A percentile compares a stretch with the other conserved stretches of the same genome.
Conservation (phyloP, 805 yeast species). For the Candida nonsorbophila region DNA sequence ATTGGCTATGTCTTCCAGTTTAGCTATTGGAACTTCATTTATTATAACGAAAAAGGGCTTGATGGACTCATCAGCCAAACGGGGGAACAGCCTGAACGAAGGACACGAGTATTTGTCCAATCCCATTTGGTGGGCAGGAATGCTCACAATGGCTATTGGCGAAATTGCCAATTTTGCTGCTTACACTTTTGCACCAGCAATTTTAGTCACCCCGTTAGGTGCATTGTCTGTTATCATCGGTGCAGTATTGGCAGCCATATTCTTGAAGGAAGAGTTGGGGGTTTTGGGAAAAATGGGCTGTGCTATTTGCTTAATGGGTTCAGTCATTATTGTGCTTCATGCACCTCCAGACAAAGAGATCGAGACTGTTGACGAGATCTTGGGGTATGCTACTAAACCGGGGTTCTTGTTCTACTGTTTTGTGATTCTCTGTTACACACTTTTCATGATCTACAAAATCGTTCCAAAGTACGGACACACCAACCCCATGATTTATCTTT, state of each 20-base stretch:
- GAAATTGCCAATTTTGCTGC: conserved; percentile 93
- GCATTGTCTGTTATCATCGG: conserved; percentile 89
- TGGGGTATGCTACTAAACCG: conserved; percentile 74
- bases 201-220: conserved; percentile 86
- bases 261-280: conserved; percentile 82
- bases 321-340: conserved; percentile 81
- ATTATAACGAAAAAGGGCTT: conserved; percentile 87
- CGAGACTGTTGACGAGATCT: conserved; percentile 81
- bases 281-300: conserved; percentile 88
- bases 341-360: conserved; percentile 95
- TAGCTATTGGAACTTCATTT: conserved; percentile 88
- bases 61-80: conserved; percentile 57
- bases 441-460: conserved; percentile 75
- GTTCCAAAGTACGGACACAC: conserved; percentile 76
- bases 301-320: conserved; percentile 83
- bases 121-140: conserved; percentile 95
- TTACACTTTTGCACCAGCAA: conserved; percentile 91
- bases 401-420: conserved; percentile 65
- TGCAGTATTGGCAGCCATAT: conserved; percentile 81
- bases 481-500: conserved; percentile 84
- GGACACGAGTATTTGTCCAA: conserved; percentile 75
- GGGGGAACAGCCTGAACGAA: conserved; percentile 54
- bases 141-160: conserved; percentile 84
- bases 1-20: conserved; percentile 78
- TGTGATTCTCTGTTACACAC: conserved; percentile 59